Percentiles rank a stretch among this genome's conserved stretches.
These are phyloP conservation scores for Penicillium sp. DNA, from an alignment of 2,329 filamentous ascomycete genomes.

Conservation along the genomic window DNA sequence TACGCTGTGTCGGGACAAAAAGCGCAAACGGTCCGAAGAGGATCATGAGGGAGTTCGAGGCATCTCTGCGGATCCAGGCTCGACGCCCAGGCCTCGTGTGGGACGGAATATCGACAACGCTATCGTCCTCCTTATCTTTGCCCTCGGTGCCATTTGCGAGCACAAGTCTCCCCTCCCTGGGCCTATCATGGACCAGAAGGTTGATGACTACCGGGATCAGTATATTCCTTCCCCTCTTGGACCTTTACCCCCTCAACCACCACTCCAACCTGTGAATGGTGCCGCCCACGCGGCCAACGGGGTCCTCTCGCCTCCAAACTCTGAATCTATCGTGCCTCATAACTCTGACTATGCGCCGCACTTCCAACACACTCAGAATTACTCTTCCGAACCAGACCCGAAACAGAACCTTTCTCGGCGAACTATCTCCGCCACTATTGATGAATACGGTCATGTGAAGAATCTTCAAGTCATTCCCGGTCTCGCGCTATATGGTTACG, in stretches of 20 bases:
- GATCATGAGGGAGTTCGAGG: slow-evolving; percentile 31
- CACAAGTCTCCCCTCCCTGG: slow-evolving; percentile 55
- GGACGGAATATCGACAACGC: slow-evolving; percentile 74
- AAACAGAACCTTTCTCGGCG: slow-evolving; percentile 22
- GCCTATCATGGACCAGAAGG: slow-evolving; percentile 52
- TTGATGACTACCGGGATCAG: slow-evolving; percentile 33
- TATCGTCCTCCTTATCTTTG: slow-evolving; percentile 79
- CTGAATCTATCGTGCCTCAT: slow-evolving; percentile 29
- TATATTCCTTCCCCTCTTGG: slow-evolving; percentile 28
- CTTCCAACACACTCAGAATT: slow-evolving; percentile 21
- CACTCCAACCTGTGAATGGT: background rate
- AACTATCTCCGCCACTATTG: slow-evolving; percentile 13
- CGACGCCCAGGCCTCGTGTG: slow-evolving; percentile 32
- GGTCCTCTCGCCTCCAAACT: slow-evolving; percentile 35
- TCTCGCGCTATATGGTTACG: slow-evolving; percentile 84
- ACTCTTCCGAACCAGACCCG: slow-evolving; percentile 19
- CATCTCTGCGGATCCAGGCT: slow-evolving; percentile 23
- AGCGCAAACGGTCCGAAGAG: slow-evolving; percentile 46
- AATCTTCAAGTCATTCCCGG: slow-evolving; percentile 89
- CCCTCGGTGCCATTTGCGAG: slow-evolving; percentile 80
- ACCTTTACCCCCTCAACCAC: slow-evolving; percentile 17
- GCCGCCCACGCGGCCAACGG: slow-evolving; percentile 21
- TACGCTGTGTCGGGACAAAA: slow-evolving; percentile 30
- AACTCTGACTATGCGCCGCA: slow-evolving; percentile 27
- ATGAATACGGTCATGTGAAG: slow-evolving; percentile 38